Evolutionary conservation across 768 basidiomycete species (phyloP), one percentile per base, ranked within the genome.

Genomic region (Rhodosporidiobolus sp.): DNA sequence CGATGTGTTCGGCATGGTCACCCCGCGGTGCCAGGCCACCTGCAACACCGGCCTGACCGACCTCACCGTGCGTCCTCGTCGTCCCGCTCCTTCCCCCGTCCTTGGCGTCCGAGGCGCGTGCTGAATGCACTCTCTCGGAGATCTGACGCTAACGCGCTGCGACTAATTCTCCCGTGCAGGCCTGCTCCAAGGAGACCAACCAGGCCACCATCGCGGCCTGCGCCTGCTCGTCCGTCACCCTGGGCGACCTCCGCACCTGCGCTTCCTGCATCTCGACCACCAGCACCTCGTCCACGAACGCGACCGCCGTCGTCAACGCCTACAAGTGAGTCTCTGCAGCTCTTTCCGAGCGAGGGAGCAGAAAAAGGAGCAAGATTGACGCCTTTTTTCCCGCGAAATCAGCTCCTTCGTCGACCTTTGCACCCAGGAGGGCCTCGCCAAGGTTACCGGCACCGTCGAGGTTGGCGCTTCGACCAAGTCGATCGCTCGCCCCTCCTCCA

Each of bases 351-450:
- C 14, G 35, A 24, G 9, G 14, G 8, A 2, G 6, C 16, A 9
- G 28, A 9, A 12, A 24, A 24, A 22, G 14, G 8, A 2, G 6
- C 16, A 9, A 28, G 22, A 12, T n/a, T 28, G 45, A 28, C 26
- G 8, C 6, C 26, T n/a, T 9, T 10, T n/a, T 14, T 6, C 12
- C 50, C n/a, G n/a, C n/a, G n/a, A n/a, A n/a, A n/a, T n/a, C 48
- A 66, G 65, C 62, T 53, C 61, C 3, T 75, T 69, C 67, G 74
- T 75, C 63, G 63, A 71, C 62, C 70, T 75, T 20, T 75, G 74
- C 67, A 65, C 61, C 22, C 14, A 59, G 0, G 70, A 75, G 10
- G 74, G 74, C 14, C 70, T 75, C 70, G 74, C 74, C 14, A 38
- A 54, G 10, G 70, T 75, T 0, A 75, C 74, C 54, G 74, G 74